Percentiles rank a stretch among this genome's conserved stretches.
phyloP scores from a whole-genome alignment of 2,329 filamentous ascomycete genomes.

The Ceratocystis huliohia region DNA sequence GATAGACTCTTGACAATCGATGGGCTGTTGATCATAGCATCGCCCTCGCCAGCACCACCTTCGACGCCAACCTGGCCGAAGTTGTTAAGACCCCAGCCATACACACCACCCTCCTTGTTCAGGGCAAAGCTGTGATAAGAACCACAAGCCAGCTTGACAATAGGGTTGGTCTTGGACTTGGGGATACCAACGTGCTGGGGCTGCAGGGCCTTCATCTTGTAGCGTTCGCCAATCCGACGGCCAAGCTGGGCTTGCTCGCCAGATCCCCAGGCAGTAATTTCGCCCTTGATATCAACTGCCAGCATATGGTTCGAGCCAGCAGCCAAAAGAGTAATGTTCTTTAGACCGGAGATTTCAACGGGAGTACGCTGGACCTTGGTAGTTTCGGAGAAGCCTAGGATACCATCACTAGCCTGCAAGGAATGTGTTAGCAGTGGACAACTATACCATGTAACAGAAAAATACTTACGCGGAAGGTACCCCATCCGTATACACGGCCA shows the following conservation, averaged over 20 bases:
- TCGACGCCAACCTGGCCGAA: slow-evolving; percentile 65
- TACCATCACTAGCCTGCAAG: slow-evolving; percentile 42
- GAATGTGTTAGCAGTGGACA: background rate
- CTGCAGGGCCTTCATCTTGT: slow-evolving; percentile 47
- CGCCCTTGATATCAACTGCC: slow-evolving; percentile 51
- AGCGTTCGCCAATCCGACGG: slow-evolving; percentile 48
- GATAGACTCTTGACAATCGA: slow-evolving; percentile 51
- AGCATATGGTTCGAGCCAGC: slow-evolving; percentile 60
- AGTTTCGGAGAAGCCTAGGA: slow-evolving; percentile 49
- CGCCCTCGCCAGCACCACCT: slow-evolving; percentile 40
- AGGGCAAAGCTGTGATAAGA: slow-evolving; percentile 76
- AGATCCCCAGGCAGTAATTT: slow-evolving; percentile 58
- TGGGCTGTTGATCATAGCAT: slow-evolving; percentile 46
- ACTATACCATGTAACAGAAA: background rate
- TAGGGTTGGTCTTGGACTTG: slow-evolving; percentile 39
- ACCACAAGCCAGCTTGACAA: slow-evolving; percentile 46
- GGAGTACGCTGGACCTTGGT: slow-evolving; percentile 40
- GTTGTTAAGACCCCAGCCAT: slow-evolving; percentile 77
- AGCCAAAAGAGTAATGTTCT: slow-evolving; percentile 51
- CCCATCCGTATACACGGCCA: slow-evolving; percentile 71
- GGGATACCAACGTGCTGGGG: slow-evolving; percentile 45
- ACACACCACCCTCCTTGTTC: slow-evolving; percentile 56
- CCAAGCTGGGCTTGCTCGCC: slow-evolving; percentile 54
- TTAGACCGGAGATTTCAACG: slow-evolving; percentile 46
- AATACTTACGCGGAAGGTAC: slow-evolving; percentile 49